A percentile compares a stretch with the other conserved stretches of the same genome.
These are phyloP conservation scores for Leishmania aethiopica DNA, from an alignment of 208 protist species.

Conservation along the genomic window DNA sequence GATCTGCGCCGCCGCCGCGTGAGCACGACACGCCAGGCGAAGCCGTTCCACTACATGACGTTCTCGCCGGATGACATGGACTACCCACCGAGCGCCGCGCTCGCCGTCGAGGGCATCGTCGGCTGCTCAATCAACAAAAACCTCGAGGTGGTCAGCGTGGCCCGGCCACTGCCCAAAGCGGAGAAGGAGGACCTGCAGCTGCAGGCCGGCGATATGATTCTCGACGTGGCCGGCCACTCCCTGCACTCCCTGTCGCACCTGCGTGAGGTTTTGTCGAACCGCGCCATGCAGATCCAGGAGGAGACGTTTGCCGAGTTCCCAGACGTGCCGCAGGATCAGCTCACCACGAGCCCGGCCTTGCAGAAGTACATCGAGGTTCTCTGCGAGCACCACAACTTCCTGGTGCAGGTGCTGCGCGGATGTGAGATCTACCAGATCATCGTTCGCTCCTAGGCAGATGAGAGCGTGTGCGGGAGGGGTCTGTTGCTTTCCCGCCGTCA, in stretches of 20 bases:
- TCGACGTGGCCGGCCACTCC: conserved; percentile 80
- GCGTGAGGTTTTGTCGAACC: conserved; percentile 77
- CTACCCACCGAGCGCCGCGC: conserved; percentile 66
- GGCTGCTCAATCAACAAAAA: conserved; percentile 90
- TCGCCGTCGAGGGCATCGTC: conserved; percentile 82
- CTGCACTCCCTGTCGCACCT: conserved; percentile 88
- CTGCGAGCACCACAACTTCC: conserved; percentile 90
- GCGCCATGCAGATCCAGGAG: conserved; percentile 81
- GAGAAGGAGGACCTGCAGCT: conserved; percentile 77
- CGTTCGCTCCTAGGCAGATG: conserved; percentile 47
- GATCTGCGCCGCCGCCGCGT: conserved; percentile 51
- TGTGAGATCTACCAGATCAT: conserved; percentile 91
- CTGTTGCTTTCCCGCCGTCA: background rate
- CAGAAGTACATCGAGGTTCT: conserved; percentile 88
- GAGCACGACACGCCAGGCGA: conserved; percentile 54
- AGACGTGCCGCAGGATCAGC: conserved; percentile 54
- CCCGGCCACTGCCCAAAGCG: conserved; percentile 65
- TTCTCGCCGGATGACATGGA: conserved; percentile 88
- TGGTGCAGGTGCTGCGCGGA: conserved; percentile 84
- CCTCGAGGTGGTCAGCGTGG: conserved; percentile 83
- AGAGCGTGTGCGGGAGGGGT: background rate
- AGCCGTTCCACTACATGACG: conserved; percentile 90
- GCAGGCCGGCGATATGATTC: conserved; percentile 89
- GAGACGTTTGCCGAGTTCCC: conserved; percentile 82
- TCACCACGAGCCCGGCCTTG: conserved; percentile 73